Base-by-base conservation (phyloP, 2,329 filamentous ascomycete genomes). In the Colletotrichum horii region DNA sequence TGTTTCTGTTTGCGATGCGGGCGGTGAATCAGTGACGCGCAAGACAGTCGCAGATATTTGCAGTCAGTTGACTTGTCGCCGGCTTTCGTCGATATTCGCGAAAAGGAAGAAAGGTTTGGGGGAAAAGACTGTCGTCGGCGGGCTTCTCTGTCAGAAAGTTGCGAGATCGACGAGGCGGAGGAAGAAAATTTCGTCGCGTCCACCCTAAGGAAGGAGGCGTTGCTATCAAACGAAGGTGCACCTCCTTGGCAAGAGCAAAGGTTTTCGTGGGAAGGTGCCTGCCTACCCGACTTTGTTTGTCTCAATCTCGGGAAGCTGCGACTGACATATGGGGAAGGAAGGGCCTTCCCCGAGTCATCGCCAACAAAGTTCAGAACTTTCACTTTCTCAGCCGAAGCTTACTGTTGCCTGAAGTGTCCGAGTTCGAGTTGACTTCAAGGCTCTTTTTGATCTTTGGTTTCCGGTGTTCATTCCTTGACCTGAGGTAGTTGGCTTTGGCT, bases 41-140 rank as follows among this genome's bases (percentile, higher is more conserved):
- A 43, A 11, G 38, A n/a, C 1, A 43, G 19, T 43, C 4, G 2
- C 38, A 4, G 19, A 11, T 9, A 11, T 43, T 43, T 12, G 8
- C 38, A 2, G 1, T 43, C 2, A n/a, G 0, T n/a, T 6, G 19
- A 0, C 19, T 6, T 6, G 38, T 11, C 9, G 19, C 38, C 38
- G 8, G 38, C 38, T 11, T 1, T n/a, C 4, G 38, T 43, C 19
- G 38, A 43, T 43, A 43, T 43, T 12, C 4, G 19, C 8, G 1
- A 43, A 8, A 43, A 11, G 8, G 2, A n/a, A 43, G 9, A 43
- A 6, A 43, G 0, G 16, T 6, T n/a, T 43, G 38, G 9, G 16
- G 8, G 38, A 11, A 11, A n/a, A 1, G 0, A 11, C 6, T 43
- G 4, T 43, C 19, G 38, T 4, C 6, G 8, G 16, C 8, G 38